Conservation (phyloP, 495 filamentous ascomycete species). For the Aspergillus saccharolyticus region DNA sequence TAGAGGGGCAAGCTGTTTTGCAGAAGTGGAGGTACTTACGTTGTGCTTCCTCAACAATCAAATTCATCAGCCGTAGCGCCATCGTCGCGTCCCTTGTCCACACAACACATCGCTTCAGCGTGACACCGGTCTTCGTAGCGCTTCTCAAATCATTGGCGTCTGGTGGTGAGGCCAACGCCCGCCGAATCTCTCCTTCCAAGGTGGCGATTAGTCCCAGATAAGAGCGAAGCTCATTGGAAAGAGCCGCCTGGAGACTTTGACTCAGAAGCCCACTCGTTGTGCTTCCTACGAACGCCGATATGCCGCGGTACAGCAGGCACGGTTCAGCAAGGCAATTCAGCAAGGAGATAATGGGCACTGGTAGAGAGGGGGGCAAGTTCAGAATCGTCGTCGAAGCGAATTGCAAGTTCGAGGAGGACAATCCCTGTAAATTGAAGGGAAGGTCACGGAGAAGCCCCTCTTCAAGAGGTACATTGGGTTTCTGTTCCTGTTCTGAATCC, state of each 20-base stretch:
- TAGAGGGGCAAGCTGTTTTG: constrained; percentile 13
- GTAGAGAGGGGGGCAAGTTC: constrained; percentile 71
- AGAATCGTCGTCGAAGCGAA: constrained; percentile 62
- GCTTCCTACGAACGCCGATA: constrained; percentile 75
- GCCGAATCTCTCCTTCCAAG: constrained; percentile 86
- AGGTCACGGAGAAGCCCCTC: constrained; percentile 78
- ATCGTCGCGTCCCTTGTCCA: constrained; percentile 98
- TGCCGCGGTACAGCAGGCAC: constrained; percentile 76
- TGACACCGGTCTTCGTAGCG: constrained; percentile 85
- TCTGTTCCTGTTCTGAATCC: constrained; percentile 24
- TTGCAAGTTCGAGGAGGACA: constrained; percentile 77
- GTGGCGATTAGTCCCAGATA: constrained; percentile 93
- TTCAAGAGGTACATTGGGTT: constrained; percentile 42
- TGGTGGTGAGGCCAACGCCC: constrained; percentile 61
- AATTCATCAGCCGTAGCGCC: constrained; percentile 87
- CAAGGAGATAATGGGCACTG: constrained; percentile 79
- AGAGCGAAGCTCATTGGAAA: constrained; percentile 76
- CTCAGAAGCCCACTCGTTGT: constrained; percentile 69
- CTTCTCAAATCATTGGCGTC: constrained; percentile 59
- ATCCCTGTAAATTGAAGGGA: constrained; percentile 89
- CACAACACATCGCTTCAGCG: constrained; percentile 89
- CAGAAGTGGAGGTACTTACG: constrained; percentile 41
- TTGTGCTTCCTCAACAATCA: constrained; percentile 87
- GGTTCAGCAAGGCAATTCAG: constrained; percentile 90
- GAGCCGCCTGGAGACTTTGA: constrained; percentile 88